These are phyloP conservation scores for Annona cherimola DNA, from an alignment of 164 flowering plant species.

Conservation along the genomic window DNA sequence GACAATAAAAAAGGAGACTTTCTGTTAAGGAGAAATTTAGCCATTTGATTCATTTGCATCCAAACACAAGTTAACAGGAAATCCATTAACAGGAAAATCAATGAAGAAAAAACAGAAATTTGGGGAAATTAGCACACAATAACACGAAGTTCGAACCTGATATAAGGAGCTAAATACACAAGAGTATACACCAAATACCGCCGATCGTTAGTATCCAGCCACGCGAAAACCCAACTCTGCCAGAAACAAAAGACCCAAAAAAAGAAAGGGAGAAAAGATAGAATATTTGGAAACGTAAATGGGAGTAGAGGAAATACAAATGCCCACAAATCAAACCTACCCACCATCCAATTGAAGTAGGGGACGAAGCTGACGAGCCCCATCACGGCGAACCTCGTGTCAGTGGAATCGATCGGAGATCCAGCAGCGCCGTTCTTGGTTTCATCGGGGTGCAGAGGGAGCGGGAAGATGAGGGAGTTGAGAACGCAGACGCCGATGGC, in stretches of 20 bases:
- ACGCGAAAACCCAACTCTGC: constrained; percentile 93
- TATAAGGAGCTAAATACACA: constrained; percentile 77
- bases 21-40: not conserved
- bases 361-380: constrained; percentile 85
- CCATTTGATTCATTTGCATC: not conserved
- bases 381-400: constrained; percentile 78
- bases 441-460: constrained; percentile 17
- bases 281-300: not conserved
- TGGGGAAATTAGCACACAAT: not conserved
- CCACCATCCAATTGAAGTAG: constrained; percentile 94
- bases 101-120: not conserved
- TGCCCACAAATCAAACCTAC: not conserved
- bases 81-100: not conserved
- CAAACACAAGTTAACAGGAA: not conserved
- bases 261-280: not conserved
- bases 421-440: constrained; percentile 18
- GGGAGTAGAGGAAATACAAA: not conserved
- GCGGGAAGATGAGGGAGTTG: constrained; percentile 57
- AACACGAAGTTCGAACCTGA: constrained; percentile 45
- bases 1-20: too few species aligned
- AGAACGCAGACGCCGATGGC: constrained; percentile 75
- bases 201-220: constrained; percentile 71
- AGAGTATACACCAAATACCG: constrained; percentile 73
- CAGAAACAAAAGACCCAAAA: constrained; percentile 3
- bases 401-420: constrained; percentile 36